These are phyloP conservation scores for Sporobolus alterniflorus DNA, from an alignment of 202 grass and related monocot species.

Conservation along the genomic window DNA sequence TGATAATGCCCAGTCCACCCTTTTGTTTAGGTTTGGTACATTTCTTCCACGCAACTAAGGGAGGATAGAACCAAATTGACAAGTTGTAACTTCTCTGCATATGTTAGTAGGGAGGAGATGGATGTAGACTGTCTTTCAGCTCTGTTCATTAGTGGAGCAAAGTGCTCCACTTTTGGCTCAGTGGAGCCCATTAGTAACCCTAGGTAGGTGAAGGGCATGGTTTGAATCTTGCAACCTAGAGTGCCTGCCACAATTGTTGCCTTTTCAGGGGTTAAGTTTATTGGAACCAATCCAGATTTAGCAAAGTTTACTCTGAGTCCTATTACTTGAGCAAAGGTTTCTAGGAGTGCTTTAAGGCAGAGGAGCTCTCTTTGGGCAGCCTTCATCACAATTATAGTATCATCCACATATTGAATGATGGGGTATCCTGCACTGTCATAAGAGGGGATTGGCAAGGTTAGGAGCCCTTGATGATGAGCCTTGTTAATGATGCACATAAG, in stretches of 20 bases:
- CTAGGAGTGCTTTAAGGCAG: neutral
- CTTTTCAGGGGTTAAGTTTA: neutral
- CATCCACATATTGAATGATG: neutral
- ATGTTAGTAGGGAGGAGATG: too few relatives aligned
- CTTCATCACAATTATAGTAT: neutral
- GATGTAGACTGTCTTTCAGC: too few relatives aligned
- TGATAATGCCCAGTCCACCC: too few relatives aligned
- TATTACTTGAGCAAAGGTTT: neutral
- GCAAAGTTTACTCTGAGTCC: neutral
- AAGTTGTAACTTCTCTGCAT: too few relatives aligned
- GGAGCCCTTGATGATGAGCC: neutral
- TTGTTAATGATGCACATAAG: neutral
- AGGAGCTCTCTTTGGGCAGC: neutral
- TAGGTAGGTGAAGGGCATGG: too few relatives aligned
- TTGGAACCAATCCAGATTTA: neutral
- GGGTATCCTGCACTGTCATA: neutral
- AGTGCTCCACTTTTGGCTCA: too few relatives aligned
- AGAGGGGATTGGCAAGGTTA: too few relatives aligned
- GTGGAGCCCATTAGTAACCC: too few relatives aligned
- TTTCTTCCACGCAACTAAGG: too few relatives aligned
- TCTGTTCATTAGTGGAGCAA: too few relatives aligned
- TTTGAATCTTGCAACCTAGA: neutral
- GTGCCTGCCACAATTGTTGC: neutral
- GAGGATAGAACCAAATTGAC: too few relatives aligned
- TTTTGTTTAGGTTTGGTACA: too few relatives aligned